Percentiles rank a stretch among this genome's conserved stretches.
Conservation (phyloP, 352 stramenopile species). For the Phytopythium oedochilum region DNA sequence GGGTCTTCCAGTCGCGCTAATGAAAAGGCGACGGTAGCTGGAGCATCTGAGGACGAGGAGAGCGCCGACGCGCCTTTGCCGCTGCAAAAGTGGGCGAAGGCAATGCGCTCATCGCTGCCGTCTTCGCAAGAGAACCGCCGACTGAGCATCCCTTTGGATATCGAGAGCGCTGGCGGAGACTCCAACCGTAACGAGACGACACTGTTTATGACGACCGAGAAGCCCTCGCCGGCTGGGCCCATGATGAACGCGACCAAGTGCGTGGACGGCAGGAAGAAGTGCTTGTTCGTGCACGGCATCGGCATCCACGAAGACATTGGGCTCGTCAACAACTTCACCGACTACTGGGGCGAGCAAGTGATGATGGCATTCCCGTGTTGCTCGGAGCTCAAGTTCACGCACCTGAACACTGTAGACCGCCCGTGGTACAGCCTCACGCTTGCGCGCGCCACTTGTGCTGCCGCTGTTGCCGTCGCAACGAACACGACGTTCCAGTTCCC, state of each 20-base stretch:
- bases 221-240: not conserved
- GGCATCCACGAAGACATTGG: slow-evolving; percentile 20
- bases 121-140: not conserved
- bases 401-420: slow-evolving; percentile 23
- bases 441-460: slow-evolving; percentile 15
- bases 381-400: slow-evolving; percentile 23
- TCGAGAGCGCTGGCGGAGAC: too few relatives aligned
- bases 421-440: slow-evolving; percentile 22
- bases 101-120: not conserved
- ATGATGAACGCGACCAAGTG: slow-evolving; percentile 4
- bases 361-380: slow-evolving; percentile 16
- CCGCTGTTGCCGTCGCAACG: slow-evolving; percentile 6
- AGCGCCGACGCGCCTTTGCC: not conserved
- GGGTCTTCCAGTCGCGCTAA: not conserved
- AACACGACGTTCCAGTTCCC: slow-evolving; percentile 15
- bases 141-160: too few relatives aligned
- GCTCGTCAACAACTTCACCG: slow-evolving; percentile 13
- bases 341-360: slow-evolving; percentile 21
- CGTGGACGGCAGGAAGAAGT: slow-evolving; percentile 16
- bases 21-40: too few relatives aligned
- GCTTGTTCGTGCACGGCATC: slow-evolving; percentile 44
- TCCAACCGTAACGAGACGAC: not conserved
- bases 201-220: not conserved
- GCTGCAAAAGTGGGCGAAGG: not conserved
- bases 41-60: too few relatives aligned